Conservation (phyloP, 2,329 filamentous ascomycete species). For the Neophaeococcomyces mojaviensis region DNA sequence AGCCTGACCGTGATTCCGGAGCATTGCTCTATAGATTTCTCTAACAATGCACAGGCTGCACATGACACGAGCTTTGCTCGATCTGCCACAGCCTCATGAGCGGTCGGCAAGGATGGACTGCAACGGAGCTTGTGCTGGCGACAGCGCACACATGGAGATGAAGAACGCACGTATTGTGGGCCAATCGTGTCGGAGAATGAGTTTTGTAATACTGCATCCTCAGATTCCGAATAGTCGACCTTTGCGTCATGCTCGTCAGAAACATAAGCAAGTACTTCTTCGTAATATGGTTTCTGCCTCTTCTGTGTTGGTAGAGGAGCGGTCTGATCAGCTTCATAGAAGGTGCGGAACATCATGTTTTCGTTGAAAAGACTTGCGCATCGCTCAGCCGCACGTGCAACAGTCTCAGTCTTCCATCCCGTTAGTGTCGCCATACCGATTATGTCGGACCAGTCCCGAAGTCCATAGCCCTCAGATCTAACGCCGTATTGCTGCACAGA, state of each 20-base stretch:
- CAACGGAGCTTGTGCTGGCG: neutral
- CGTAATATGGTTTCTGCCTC: neutral
- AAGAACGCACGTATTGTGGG: neutral
- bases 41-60: neutral
- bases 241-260: neutral
- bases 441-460: conserved; percentile 79
- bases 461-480: conserved; percentile 22
- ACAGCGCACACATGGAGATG: conserved; percentile 11
- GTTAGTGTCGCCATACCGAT: conserved; percentile 68
- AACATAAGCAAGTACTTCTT: conserved; percentile 3
- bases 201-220: too few relatives aligned
- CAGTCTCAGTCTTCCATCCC: conserved; percentile 57
- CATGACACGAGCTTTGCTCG: neutral
- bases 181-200: too few relatives aligned
- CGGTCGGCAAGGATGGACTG: neutral
- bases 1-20: conserved; percentile 12
- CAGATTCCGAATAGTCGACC: too few relatives aligned
- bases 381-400: conserved; percentile 63
- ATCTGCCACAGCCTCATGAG: too few relatives aligned
- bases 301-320: neutral
- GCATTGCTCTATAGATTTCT: neutral
- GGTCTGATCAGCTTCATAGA: conserved; percentile 34
- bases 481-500: neutral
- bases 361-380: conserved; percentile 71
- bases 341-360: conserved; percentile 56